These are phyloP conservation scores for Hanseniaspora thailandica DNA, from an alignment of 805 yeast genomes.

Conservation along the genomic window DNA sequence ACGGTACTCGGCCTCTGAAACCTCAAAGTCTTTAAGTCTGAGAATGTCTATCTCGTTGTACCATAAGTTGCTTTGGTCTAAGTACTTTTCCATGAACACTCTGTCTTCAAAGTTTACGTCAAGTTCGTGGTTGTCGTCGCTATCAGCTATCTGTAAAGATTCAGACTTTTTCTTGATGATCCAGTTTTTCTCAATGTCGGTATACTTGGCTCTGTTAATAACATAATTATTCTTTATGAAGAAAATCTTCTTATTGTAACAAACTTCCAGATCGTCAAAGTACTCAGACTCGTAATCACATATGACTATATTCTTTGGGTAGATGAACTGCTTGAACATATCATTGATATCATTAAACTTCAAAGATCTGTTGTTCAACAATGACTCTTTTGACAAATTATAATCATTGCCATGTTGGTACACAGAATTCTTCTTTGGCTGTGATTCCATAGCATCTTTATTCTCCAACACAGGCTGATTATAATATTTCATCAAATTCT, in stretches of 20 bases:
- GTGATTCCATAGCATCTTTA: background rate
- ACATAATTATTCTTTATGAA: background rate
- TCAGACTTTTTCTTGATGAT: background rate
- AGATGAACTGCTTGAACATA: background rate
- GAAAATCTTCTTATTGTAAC: background rate
- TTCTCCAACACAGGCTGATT: background rate
- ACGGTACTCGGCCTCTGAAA: background rate
- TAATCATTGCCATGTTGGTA: background rate
- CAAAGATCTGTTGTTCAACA: background rate
- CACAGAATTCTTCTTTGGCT: background rate
- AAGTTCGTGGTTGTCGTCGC: background rate
- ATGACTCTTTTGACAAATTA: background rate
- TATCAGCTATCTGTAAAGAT: background rate
- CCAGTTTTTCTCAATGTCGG: background rate
- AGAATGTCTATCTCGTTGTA: conserved; percentile 4
- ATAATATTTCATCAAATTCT: background rate
- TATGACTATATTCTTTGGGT: conserved; percentile 1
- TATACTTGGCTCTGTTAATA: background rate
- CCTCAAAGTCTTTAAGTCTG: background rate
- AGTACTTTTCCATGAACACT: background rate
- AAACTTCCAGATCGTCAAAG: background rate
- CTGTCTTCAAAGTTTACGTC: background rate
- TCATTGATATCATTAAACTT: background rate
- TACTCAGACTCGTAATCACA: conserved; percentile 1
- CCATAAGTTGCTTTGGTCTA: background rate